Evolutionary conservation across 2,329 filamentous ascomycete genomes (phyloP).

Genomic region (Aspergillus eucalypticola): DNA sequence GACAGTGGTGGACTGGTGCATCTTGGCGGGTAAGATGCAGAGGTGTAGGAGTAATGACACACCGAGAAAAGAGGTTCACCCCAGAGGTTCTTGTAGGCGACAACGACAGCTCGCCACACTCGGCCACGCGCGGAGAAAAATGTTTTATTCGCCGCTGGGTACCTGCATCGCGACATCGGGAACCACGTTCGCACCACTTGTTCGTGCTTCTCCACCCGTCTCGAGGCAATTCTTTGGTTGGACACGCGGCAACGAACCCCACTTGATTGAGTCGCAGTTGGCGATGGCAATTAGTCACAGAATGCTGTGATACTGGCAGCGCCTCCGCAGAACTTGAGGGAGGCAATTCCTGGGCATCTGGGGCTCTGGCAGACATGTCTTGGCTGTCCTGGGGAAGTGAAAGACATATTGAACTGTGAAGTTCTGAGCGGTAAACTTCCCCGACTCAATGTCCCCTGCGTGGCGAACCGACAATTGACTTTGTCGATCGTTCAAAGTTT

Average conservation of each 20-base stretch:
- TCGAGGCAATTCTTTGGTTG: slow-evolving; percentile 1
- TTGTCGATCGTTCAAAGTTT: background rate
- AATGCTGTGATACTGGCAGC: background rate
- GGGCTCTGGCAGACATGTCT: slow-evolving; percentile 12
- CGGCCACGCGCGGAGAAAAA: background rate
- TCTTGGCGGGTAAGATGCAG: background rate
- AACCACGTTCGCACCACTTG: slow-evolving; percentile 4
- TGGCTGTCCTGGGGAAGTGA: background rate
- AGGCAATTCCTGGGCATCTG: background rate
- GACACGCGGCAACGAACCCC: background rate
- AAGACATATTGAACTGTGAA: background rate
- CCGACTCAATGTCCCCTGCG: background rate
- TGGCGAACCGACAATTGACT: background rate
- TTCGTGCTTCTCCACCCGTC: background rate
- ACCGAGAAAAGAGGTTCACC: background rate
- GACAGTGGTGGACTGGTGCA: slow-evolving; percentile 2
- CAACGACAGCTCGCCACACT: slow-evolving; percentile 2
- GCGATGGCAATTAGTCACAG: slow-evolving; percentile 1
- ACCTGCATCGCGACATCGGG: slow-evolving; percentile 10
- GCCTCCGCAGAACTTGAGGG: background rate
- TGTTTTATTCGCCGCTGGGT: slow-evolving; percentile 3
- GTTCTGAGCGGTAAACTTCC: background rate
- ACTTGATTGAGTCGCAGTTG: background rate
- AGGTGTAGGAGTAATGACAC: background rate
- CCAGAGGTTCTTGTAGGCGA: background rate